phyloP scores from a whole-genome alignment of 257 asterid genomes.

The Solanum pimpinellifolium region DNA sequence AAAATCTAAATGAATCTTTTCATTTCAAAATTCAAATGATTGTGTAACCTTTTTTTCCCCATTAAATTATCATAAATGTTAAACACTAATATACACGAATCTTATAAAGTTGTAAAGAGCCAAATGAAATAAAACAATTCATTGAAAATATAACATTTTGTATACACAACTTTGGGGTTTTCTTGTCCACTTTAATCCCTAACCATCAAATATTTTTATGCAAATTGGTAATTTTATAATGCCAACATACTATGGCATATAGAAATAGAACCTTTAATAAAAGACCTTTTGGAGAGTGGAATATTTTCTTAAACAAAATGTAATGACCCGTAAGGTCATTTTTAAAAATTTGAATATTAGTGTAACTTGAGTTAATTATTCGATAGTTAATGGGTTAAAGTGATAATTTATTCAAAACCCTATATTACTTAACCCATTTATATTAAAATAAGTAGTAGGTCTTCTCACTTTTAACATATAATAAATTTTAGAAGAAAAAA shows the following conservation, averaged over 20 bases:
- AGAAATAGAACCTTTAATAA: too few relatives aligned
- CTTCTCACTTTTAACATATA: too few relatives aligned
- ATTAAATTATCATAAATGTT: neutral
- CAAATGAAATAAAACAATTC: neutral
- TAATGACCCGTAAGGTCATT: too few relatives aligned
- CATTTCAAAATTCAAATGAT: neutral
- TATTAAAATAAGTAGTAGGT: too few relatives aligned
- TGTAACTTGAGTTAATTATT: too few relatives aligned
- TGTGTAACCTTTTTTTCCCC: neutral
- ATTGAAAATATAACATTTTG: neutral
- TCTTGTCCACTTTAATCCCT: neutral
- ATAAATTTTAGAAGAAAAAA: too few relatives aligned
- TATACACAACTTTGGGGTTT: neutral
- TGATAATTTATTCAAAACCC: too few relatives aligned
- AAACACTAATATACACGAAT: neutral
- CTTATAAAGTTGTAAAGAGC: neutral
- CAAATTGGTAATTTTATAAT: neutral
- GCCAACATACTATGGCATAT: neutral
- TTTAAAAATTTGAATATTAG: too few relatives aligned
- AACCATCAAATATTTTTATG: neutral
- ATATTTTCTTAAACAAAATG: neutral
- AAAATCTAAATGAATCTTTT: neutral
- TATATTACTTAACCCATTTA: too few relatives aligned
- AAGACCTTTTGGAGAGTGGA: neutral
- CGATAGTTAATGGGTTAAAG: too few relatives aligned